Conservation (phyloP, 1,284 basidiomycete genomes). For the Cronartium ribicola region DNA sequence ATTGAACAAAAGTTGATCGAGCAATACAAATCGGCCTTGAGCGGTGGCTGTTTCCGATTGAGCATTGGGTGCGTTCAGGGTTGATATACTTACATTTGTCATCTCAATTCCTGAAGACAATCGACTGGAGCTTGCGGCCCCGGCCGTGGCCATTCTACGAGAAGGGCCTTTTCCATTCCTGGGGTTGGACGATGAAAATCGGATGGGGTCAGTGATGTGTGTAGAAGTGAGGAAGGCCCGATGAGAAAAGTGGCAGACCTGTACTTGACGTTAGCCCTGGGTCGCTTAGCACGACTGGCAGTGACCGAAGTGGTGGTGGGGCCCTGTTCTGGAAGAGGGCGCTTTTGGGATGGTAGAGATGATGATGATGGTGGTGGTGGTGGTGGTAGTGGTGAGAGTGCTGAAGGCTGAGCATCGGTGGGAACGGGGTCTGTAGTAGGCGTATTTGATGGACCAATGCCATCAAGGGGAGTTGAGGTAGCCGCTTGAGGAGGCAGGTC, state of each 20-base stretch:
- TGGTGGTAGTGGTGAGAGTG: too few species aligned
- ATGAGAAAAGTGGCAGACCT: neutral
- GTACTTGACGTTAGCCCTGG: conserved; percentile 5
- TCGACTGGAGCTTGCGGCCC: neutral
- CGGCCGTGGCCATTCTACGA: conserved; percentile 7
- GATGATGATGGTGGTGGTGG: too few species aligned
- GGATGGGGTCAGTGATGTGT: neutral
- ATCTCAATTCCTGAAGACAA: neutral
- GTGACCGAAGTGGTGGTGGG: neutral
- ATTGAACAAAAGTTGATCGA: neutral
- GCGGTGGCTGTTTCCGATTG: too few species aligned
- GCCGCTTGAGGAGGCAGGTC: too few species aligned
- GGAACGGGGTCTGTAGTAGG: too few species aligned
- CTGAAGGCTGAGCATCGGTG: too few species aligned
- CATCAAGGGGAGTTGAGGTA: too few species aligned
- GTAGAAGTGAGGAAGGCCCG: neutral
- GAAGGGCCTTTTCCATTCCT: conserved; percentile 3
- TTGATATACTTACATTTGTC: neutral
- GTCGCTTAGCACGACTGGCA: conserved; percentile 4
- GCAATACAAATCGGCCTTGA: too few species aligned
- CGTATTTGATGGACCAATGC: too few species aligned
- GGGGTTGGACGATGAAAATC: neutral
- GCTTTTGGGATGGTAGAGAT: neutral
- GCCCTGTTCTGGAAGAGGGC: neutral
- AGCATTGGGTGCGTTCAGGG: neutral